Base-by-base conservation (phyloP, 768 basidiomycete genomes). In the Suillus americanus region DNA sequence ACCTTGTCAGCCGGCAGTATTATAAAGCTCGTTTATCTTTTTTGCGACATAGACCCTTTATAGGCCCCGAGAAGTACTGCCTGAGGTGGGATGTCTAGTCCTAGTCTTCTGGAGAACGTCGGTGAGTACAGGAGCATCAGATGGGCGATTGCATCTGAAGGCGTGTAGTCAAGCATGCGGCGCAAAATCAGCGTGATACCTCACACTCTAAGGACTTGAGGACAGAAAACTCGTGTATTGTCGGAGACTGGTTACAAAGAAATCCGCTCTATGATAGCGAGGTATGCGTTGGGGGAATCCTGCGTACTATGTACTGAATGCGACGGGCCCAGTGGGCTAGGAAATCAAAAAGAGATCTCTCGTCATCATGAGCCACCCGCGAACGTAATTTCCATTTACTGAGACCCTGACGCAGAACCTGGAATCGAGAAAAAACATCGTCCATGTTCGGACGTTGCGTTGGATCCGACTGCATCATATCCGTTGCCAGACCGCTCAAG, bases 381-480 rank as follows among this genome's bases (percentile, higher is more conserved):
- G 76, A 71, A 0, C 79, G 78, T 41, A 74, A 28, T 20, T 65
- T 74, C 48, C 61, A 55, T 1, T 18, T n/a, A 23, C 69, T 63
- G 5, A 72, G 33, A 1, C 62, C 41, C 25, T 59, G 38, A 3
- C 50, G 53, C 5, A 74, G 65, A 5, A 14, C 18, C 3, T 68
- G 65, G 30, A 76, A 76, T 5, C 66, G 70, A 3, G 57, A 6
- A 5, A 74, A 62, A 0, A 75, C 75, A 18, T 72, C 66, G n/a
- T 70, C 68, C 54, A 75, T 73, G 2, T 54, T 68, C 1, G 79
- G 79, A 12, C 79, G 72, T 50, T 77, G 69, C 0, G 59, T 16
- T 0, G 78, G 78, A 53, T 79, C 74, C 2, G 70, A 68, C n/a
- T 73, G 70, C 0, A 73, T 68, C 80, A 82, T 80, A 13, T 73